These are phyloP conservation scores for Panaeolus cyanescens DNA, from an alignment of 768 basidiomycete genomes.

Conservation along the genomic window DNA sequence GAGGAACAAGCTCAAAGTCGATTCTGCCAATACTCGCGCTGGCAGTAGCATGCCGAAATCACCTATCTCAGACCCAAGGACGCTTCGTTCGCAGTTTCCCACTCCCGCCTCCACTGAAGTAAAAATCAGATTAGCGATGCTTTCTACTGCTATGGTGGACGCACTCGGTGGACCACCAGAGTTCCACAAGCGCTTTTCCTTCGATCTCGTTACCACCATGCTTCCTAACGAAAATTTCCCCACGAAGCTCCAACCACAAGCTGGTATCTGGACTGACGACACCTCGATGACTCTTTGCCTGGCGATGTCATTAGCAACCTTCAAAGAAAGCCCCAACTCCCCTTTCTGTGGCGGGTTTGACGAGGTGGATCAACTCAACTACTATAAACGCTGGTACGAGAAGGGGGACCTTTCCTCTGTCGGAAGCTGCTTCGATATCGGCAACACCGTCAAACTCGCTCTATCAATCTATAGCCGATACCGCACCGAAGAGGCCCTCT, in stretches of 20 bases:
- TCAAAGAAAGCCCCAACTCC: conserved; percentile 13
- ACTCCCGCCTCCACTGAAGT: conserved; percentile 27
- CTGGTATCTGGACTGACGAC: conserved; percentile 51
- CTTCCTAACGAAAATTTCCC: conserved; percentile 37
- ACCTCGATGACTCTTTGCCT: conserved; percentile 50
- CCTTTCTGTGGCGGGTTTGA: conserved; percentile 28
- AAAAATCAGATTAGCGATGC: conserved; percentile 41
- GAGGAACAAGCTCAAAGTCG: conserved; percentile 2
- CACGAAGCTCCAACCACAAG: conserved; percentile 16
- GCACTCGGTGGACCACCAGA: conserved; percentile 44
- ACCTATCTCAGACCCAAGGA: neutral
- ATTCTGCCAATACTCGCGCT: neutral
- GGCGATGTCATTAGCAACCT: conserved; percentile 39
- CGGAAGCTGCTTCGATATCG: conserved; percentile 42
- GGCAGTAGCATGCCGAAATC: neutral
- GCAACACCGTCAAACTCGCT: conserved; percentile 34
- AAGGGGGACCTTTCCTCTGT: conserved; percentile 34
- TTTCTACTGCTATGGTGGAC: conserved; percentile 44
- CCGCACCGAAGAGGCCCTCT: conserved; percentile 24
- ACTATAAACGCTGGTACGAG: conserved; percentile 35
- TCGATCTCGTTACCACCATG: conserved; percentile 37
- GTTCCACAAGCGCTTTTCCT: conserved; percentile 17
- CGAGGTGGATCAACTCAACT: conserved; percentile 34
- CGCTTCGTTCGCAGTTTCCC: conserved; percentile 28
- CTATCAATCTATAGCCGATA: conserved; percentile 28